phyloP scores from a whole-genome alignment of 1,284 basidiomycete genomes.

The Rhodotorula glutinis region DNA sequence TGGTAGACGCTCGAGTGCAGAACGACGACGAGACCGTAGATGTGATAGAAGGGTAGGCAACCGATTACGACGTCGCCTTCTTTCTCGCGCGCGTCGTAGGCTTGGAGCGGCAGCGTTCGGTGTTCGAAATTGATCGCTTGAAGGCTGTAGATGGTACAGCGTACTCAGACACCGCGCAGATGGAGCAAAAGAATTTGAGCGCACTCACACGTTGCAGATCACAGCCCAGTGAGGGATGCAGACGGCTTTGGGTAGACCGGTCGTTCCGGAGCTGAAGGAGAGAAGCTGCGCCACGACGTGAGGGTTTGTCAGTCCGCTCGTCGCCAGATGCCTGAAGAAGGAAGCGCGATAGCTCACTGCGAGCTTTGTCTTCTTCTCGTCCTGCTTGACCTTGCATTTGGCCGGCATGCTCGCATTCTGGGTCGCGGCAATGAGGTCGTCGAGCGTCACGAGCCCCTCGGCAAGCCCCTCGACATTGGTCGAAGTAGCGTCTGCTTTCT shows the following conservation, averaged over 20 bases:
- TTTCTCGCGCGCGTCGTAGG: constrained; percentile 51
- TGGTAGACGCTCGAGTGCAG: constrained; percentile 22
- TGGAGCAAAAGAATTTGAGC: constrained; percentile 57
- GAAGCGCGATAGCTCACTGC: constrained; percentile 48
- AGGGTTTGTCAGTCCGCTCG: too few species aligned
- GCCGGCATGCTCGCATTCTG: constrained; percentile 46
- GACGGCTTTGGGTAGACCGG: constrained; percentile 76
- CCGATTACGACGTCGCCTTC: constrained; percentile 59
- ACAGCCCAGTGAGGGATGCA: constrained; percentile 65
- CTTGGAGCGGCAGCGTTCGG: constrained; percentile 22
- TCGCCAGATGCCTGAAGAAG: too few species aligned
- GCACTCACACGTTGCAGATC: constrained; percentile 59
- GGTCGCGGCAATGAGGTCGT: constrained; percentile 51
- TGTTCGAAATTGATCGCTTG: constrained; percentile 49
- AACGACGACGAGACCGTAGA: constrained; percentile 46
- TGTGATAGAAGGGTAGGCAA: constrained; percentile 53
- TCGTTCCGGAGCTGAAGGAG: constrained; percentile 76
- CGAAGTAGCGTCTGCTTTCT: constrained; percentile 34
- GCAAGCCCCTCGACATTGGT: constrained; percentile 14
- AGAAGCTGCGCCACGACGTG: constrained; percentile 52
- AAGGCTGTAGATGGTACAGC: constrained; percentile 46
- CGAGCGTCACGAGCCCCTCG: constrained; percentile 50
- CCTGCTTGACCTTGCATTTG: constrained; percentile 57
- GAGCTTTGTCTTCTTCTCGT: constrained; percentile 64
- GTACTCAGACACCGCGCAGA: constrained; percentile 45